Evolutionary conservation across 768 basidiomycete species (phyloP), one percentile per base, ranked within the genome.

Genomic region (Termitomyces heimii): DNA sequence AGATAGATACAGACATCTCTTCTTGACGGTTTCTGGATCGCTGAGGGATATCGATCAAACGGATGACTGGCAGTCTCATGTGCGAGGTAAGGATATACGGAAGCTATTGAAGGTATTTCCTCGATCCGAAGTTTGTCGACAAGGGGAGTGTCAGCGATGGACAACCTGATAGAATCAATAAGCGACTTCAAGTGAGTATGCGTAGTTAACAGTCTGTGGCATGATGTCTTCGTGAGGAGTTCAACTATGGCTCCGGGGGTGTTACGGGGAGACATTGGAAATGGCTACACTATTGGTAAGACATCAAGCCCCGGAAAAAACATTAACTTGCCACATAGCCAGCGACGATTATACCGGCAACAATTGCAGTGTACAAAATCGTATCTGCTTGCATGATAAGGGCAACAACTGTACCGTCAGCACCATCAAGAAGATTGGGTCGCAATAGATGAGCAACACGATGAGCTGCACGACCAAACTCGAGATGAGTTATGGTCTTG

Each of bases 241-340:
- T 71, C 64, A 32, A 72, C 58, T 34, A 74, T 64, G 0, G 68
- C 74, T 3, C 66, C 66, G 0, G 75, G 64, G 0, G 73, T 71
- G 50, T 72, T 72, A 7, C 73, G 68, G 28, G 72, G 72, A n/a
- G 73, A 75, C 46, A 76, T 76, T 1, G 70, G 70, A 54, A 71
- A 74, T 16, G 75, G 74, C 76, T 77, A 52, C 6, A 10, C 14
- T 32, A 26, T 26, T 14, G 9, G 18, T 13, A 3, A 22, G 26
- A 32, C 22, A 24, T 53, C 16, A 34, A 16, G 32, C 6, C 14
- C 18, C 10, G 7, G 9, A 3, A 6, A 22, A 40, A 39, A 3
- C 4, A 4, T 18, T 14, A 14, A 64, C 70, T 37, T 57, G 70
- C 72, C 22, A 70, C 55, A 18, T 68, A 54, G 5, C 71, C 71